Base-by-base conservation (phyloP, 2,329 filamentous ascomycete species). In the Mariannaea elegans region DNA sequence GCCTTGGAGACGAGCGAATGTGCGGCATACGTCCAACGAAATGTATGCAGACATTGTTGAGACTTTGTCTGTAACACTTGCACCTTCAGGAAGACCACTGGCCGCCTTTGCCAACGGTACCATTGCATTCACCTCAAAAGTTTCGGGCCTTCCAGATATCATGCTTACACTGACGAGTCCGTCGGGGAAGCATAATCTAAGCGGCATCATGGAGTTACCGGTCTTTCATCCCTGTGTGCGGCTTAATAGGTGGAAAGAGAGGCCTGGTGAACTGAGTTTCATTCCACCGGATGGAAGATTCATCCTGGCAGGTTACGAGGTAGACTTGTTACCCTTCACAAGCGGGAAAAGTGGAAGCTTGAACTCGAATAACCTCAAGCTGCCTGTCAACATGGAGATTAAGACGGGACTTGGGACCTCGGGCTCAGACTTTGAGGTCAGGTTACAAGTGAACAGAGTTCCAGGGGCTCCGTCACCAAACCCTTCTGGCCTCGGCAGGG, bases 181-280 rank as follows among this genome's bases (percentile, higher is more conserved):
- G 0, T 92, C 92, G 1, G 91, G 92, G n/a, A 91, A 89, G 65
- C 90, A 91, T 71, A 89, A 89, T 49, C 83, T 97, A 47, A 84
- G 81, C 14, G 87, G 85, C 63, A 85, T 94, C 32, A 87, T 99
- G 75, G 90, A 96, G 65, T 81, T 97, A 2, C 95, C 94, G 1
- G 93, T 97, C 0, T 99, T 99, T 69, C 95, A 99, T 74, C 95
- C 95, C 0, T 98, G 95, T 71, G 95, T 99, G 8, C 85, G 95
- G 16, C 81, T 99, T 3, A 90, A 90, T n/a, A 85, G 89, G 64
- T 99, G 95, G 95, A 90, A 90, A 68, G 92, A 97, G 69, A 86
- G 87, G 55, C 93, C 94, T 0, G 95, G 95, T 3, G 91, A 97
- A 65, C 81, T 99, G n/a, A 97, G 92, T 72, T 99, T 99, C 71